Conservation (phyloP, 352 stramenopile genomes). For the Globisporangium radiosum region DNA sequence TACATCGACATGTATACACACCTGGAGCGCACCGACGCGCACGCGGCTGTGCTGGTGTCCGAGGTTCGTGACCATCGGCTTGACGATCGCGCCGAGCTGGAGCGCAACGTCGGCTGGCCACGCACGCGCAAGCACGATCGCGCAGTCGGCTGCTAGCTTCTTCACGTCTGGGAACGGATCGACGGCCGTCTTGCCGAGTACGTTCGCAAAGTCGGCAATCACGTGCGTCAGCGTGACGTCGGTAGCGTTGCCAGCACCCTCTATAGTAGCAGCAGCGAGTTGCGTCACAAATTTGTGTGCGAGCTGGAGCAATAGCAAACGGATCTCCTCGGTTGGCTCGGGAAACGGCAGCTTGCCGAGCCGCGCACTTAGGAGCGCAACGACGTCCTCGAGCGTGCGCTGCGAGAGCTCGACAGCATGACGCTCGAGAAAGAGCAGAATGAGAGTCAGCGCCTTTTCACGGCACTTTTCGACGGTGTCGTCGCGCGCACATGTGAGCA, state of each 20-base stretch:
- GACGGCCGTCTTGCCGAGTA: constrained; percentile 58
- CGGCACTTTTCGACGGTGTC: constrained; percentile 76
- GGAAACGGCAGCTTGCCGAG: constrained; percentile 72
- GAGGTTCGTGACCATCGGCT: constrained; percentile 61
- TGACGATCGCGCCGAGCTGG: constrained; percentile 63
- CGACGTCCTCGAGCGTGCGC: constrained; percentile 36
- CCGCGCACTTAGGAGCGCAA: constrained; percentile 38
- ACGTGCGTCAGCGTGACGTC: constrained; percentile 34
- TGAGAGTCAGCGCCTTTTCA: constrained; percentile 52
- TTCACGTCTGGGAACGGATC: constrained; percentile 82
- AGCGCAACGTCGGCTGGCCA: constrained; percentile 58
- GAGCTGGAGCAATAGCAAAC: constrained; percentile 60
- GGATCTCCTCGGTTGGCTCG: constrained; percentile 80
- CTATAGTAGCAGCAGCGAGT: constrained; percentile 12
- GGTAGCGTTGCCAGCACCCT: constrained; percentile 1
- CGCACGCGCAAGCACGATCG: constrained; percentile 40
- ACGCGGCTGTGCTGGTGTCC: constrained; percentile 80
- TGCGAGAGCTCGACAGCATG: constrained; percentile 36
- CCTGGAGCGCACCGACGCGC: constrained; percentile 63
- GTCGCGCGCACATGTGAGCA: constrained; percentile 38
- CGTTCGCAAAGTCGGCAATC: constrained; percentile 62
- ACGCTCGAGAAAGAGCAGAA: constrained; percentile 51
- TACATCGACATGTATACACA: constrained; percentile 1
- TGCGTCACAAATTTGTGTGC: constrained; percentile 48
- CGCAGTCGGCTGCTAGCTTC: constrained; percentile 59